Evolutionary conservation across 139 green algal genomes (phyloP).

Genomic region (Astrephomene gubernaculifera): DNA sequence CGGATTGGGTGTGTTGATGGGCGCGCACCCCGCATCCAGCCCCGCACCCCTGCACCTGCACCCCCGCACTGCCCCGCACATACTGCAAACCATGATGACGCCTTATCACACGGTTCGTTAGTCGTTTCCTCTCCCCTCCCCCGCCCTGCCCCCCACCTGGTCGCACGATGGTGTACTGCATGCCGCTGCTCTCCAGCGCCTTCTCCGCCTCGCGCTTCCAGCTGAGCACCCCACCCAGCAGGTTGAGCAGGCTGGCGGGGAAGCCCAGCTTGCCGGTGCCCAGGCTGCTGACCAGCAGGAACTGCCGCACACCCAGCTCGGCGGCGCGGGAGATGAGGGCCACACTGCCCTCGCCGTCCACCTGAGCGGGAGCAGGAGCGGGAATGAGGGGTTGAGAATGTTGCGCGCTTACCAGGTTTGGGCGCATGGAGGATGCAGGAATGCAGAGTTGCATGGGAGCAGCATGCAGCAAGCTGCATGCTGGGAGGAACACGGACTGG

Average conservation of each 20-base stretch:
- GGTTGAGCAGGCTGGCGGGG: constrained; percentile 76
- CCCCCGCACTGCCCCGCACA: neutral
- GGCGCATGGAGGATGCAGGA: too few relatives aligned
- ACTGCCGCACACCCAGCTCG: constrained; percentile 77
- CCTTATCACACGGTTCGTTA: too few relatives aligned
- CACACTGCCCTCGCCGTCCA: constrained; percentile 84
- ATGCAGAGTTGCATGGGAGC: too few relatives aligned
- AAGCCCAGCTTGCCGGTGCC: constrained; percentile 80
- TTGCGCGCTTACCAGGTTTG: too few relatives aligned
- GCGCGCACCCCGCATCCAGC: too few relatives aligned
- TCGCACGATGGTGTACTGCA: constrained; percentile 91
- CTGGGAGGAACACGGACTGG: too few relatives aligned
- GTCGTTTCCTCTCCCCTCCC: neutral
- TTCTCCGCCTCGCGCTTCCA: constrained; percentile 91
- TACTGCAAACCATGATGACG: too few relatives aligned
- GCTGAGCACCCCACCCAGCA: constrained; percentile 91
- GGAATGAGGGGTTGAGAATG: too few relatives aligned
- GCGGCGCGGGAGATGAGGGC: constrained; percentile 78
- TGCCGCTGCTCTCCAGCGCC: constrained; percentile 82
- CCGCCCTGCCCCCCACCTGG: constrained; percentile 55
- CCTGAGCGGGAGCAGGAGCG: too few relatives aligned
- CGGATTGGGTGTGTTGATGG: too few relatives aligned
- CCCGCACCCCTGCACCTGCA: neutral
- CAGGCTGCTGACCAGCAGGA: constrained; percentile 88
- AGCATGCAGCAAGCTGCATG: too few relatives aligned